These are phyloP conservation scores for Aspergillus funiculosus DNA, from an alignment of 495 filamentous ascomycete genomes.

Conservation along the genomic window DNA sequence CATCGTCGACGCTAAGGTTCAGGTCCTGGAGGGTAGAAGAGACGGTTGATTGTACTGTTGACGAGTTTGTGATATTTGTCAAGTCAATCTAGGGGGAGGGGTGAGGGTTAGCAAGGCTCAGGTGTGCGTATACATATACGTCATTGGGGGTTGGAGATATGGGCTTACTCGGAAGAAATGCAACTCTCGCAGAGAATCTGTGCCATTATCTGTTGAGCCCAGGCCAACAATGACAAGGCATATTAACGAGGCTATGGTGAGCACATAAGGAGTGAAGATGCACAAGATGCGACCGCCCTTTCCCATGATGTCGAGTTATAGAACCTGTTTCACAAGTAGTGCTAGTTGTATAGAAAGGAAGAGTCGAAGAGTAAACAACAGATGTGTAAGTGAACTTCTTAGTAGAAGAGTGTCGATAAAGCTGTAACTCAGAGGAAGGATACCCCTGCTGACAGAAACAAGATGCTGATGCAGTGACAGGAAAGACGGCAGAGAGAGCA, in stretches of 20 bases:
- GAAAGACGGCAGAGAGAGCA: too few species aligned
- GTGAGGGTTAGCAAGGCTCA: slow-evolving; percentile 17
- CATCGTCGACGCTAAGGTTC: slow-evolving; percentile 28
- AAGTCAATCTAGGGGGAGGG: slow-evolving; percentile 41
- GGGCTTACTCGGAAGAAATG: slow-evolving; percentile 68
- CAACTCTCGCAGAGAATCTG: slow-evolving; percentile 42
- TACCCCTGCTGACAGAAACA: too few species aligned
- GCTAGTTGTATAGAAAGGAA: neutral
- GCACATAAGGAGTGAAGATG: slow-evolving; percentile 71
- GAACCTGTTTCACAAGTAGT: neutral
- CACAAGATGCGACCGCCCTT: slow-evolving; percentile 72
- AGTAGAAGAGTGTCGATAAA: too few species aligned
- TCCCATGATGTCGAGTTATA: slow-evolving; percentile 47
- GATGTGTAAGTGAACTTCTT: too few species aligned
- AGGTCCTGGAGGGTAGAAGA: slow-evolving; percentile 24
- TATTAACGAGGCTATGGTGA: slow-evolving; percentile 67
- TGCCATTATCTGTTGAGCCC: slow-evolving; percentile 62
- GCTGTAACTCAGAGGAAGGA: too few species aligned
- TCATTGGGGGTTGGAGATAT: too few species aligned
- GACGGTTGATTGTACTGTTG: slow-evolving; percentile 23
- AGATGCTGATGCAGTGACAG: too few species aligned
- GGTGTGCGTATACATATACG: too few species aligned
- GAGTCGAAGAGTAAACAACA: slow-evolving; percentile 8
- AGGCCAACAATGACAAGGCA: slow-evolving; percentile 67
- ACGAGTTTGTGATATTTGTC: slow-evolving; percentile 31